Conservation (phyloP, 768 basidiomycete species). For the Holtermannia corniformis region DNA sequence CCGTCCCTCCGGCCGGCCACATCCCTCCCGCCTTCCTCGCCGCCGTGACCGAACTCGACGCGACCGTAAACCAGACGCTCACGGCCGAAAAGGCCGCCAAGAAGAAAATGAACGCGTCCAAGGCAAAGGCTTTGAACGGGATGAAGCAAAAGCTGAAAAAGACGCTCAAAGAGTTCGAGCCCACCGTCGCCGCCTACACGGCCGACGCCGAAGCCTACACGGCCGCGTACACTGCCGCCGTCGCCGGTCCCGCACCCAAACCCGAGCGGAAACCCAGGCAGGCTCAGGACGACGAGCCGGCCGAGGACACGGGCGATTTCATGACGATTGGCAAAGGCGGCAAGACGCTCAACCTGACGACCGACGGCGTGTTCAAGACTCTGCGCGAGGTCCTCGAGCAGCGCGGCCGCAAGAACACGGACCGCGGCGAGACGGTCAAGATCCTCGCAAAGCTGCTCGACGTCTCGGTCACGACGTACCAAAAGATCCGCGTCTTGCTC, state of each 20-base stretch:
- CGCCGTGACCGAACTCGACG: slow-evolving; percentile 54
- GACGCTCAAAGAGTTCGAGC: slow-evolving; percentile 76
- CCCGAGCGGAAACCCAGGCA: slow-evolving; percentile 43
- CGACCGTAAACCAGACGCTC: slow-evolving; percentile 60
- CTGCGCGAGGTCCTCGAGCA: slow-evolving; percentile 85
- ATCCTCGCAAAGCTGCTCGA: slow-evolving; percentile 78
- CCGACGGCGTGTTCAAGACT: slow-evolving; percentile 73
- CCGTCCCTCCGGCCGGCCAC: slow-evolving; percentile 74
- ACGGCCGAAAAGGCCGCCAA: slow-evolving; percentile 83
- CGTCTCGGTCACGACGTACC: slow-evolving; percentile 78
- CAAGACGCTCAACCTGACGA: slow-evolving; percentile 66
- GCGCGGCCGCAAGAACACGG: slow-evolving; percentile 97
- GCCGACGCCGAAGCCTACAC: slow-evolving; percentile 85
- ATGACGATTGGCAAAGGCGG: slow-evolving; percentile 87
- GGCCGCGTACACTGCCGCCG: slow-evolving; percentile 52
- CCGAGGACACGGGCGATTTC: slow-evolving; percentile 57
- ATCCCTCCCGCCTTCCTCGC: slow-evolving; percentile 48
- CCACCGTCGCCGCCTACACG: slow-evolving; percentile 66
- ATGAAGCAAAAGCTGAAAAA: slow-evolving; percentile 98
- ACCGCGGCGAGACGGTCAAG: slow-evolving; percentile 86
- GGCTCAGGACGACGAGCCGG: slow-evolving; percentile 21
- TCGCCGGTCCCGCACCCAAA: slow-evolving; percentile 43
- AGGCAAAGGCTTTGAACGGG: slow-evolving; percentile 87
- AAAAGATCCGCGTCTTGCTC: slow-evolving; percentile 85
- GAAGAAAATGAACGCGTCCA: slow-evolving; percentile 90